A percentile compares a stretch with the other conserved stretches of the same genome.
Conservation (phyloP, 768 basidiomycete genomes). For the Termitomyces sp. region DNA sequence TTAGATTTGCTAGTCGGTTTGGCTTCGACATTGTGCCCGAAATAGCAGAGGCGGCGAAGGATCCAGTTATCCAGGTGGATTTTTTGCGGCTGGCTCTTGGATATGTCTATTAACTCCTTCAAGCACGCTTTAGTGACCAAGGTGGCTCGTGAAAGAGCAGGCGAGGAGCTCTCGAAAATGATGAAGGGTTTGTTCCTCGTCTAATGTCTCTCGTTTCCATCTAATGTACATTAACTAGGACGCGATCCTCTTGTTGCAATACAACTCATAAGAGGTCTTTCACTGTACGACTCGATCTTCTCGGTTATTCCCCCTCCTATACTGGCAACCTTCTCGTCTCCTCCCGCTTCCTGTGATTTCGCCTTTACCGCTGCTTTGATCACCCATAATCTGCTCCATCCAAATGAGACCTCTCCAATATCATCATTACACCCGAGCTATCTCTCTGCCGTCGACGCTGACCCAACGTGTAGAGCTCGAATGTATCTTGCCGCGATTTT, state of each 20-base stretch:
- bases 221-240: conserved; percentile 37
- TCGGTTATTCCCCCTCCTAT: conserved; percentile 45
- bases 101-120: conserved; percentile 14
- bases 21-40: conserved; percentile 76
- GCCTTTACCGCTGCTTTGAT: conserved; percentile 58
- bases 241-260: conserved; percentile 72
- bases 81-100: background rate
- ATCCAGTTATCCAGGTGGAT: conserved; percentile 59
- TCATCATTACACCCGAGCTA: conserved; percentile 46
- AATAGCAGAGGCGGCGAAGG: conserved; percentile 57
- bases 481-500: conserved; percentile 79
- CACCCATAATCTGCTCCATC: conserved; percentile 45
- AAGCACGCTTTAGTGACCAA: conserved; percentile 69
- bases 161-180: conserved; percentile 94
- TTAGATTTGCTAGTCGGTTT: conserved; percentile 90
- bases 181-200: conserved; percentile 58
- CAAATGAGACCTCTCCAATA: conserved; percentile 24
- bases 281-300: conserved; percentile 68
- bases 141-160: conserved; percentile 88
- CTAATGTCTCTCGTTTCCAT: background rate
- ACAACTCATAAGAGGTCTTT: conserved; percentile 68
- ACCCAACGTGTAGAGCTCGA: conserved; percentile 44
- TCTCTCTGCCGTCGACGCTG: conserved; percentile 32
- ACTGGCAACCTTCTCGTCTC: conserved; percentile 39
- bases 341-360: conserved; percentile 30